Conservation (phyloP, 1,139 yeast genomes). For the Taphrina wiesneri region DNA sequence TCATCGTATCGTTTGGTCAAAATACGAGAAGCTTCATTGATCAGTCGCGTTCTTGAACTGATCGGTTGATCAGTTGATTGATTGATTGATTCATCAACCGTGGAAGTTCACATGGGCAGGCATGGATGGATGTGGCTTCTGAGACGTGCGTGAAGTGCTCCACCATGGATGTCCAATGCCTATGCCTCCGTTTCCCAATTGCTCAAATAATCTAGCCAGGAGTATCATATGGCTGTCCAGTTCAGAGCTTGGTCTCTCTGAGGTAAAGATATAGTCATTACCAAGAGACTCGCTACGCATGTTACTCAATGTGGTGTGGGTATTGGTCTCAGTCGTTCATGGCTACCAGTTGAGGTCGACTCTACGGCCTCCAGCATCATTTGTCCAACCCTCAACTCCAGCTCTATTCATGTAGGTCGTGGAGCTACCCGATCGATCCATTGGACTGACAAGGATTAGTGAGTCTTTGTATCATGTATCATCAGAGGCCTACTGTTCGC, state of each 20-base stretch:
- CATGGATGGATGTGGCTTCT: not conserved
- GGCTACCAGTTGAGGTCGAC: slow-evolving; percentile 25
- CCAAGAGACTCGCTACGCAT: not conserved
- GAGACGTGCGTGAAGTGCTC: not conserved
- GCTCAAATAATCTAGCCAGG: not conserved
- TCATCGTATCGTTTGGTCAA: not conserved
- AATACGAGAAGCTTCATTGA: not conserved
- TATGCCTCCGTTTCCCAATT: not conserved
- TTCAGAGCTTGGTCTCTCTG: too few species aligned
- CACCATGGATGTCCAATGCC: too few species aligned
- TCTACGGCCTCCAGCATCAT: slow-evolving; percentile 4
- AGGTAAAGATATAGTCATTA: not conserved
- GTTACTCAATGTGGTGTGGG: not conserved
- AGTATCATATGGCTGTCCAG: not conserved
- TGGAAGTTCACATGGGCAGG: too few species aligned
- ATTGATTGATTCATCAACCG: too few species aligned
- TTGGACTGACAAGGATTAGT: slow-evolving; percentile 38
- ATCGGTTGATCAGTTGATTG: too few species aligned
- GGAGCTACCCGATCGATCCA: not conserved
- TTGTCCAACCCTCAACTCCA: slow-evolving; percentile 12
- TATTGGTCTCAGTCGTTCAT: not conserved
- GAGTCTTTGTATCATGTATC: slow-evolving; percentile 59
- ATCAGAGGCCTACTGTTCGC: slow-evolving; percentile 54
- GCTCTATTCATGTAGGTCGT: not conserved
- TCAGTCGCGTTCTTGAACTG: not conserved